Evolutionary conservation across 352 stramenopile genomes (phyloP).

Genomic region (Globisporangium heterothallicum): DNA sequence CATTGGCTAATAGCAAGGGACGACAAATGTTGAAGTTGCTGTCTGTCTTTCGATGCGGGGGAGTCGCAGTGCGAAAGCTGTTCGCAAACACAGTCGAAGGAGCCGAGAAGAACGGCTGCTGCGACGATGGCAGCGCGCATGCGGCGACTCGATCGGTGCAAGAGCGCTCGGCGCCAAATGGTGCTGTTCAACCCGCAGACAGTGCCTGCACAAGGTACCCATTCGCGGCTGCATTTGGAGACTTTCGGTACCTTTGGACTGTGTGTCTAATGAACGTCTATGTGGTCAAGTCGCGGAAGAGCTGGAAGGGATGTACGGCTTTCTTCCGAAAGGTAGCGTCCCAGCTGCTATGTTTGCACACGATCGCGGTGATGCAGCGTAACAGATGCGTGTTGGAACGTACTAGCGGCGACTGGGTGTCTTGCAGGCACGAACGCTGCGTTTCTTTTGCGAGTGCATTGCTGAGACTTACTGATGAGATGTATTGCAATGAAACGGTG

Average conservation of each 20-base stretch:
- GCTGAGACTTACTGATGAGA: slow-evolving; percentile 1
- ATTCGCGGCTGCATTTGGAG: no score
- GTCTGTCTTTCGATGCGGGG: no score
- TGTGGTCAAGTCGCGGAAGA: slow-evolving; percentile 43
- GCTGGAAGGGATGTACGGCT: slow-evolving; percentile 46
- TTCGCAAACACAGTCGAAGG: no score
- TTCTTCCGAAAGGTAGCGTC: slow-evolving; percentile 35
- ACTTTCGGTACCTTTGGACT: background rate
- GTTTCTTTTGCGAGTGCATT: background rate
- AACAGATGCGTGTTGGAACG: background rate
- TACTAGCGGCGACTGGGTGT: slow-evolving; percentile 40
- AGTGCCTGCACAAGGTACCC: slow-evolving; percentile 38
- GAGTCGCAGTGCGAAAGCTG: no score
- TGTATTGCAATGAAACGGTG: background rate
- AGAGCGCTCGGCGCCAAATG: slow-evolving; percentile 39
- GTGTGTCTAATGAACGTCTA: background rate
- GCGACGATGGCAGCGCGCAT: slow-evolving; percentile 4
- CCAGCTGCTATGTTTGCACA: background rate
- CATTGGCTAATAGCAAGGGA: no score
- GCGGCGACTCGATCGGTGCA: slow-evolving; percentile 34
- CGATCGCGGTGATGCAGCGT: background rate
- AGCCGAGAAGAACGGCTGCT: slow-evolving; percentile 1
- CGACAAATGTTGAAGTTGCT: slow-evolving; percentile 50
- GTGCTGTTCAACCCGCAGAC: slow-evolving; percentile 52
- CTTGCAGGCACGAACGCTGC: slow-evolving; percentile 23